Evolutionary conservation across 163 green algal genomes (phyloP).

Genomic region (Chlamydomonas reinhardtii): DNA sequence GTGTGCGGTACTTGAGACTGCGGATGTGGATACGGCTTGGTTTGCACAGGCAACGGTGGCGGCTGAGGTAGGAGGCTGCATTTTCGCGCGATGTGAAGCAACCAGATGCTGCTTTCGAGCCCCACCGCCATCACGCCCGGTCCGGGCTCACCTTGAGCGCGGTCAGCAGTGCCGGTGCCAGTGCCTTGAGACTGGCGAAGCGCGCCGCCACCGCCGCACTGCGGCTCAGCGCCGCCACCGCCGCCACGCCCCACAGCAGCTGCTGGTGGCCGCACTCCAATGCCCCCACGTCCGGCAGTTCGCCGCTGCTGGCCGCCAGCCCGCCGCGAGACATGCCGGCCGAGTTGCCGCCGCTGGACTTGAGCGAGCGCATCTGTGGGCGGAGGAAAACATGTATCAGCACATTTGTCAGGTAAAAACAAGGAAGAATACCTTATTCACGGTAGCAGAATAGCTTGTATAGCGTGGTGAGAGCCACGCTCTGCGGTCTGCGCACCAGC

Average conservation of each 20-base stretch:
- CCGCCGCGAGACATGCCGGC: background rate
- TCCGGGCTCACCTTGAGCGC: constrained; percentile 44
- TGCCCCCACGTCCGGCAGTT: constrained; percentile 18
- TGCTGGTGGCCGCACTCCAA: constrained; percentile 5
- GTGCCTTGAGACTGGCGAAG: constrained; percentile 45
- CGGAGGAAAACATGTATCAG: no score
- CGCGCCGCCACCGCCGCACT: constrained; percentile 45
- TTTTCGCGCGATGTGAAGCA: no score
- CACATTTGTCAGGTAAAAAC: no score
- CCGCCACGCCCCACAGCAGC: constrained; percentile 51
- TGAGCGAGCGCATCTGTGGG: background rate
- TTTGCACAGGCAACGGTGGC: no score
- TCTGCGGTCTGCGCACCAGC: background rate
- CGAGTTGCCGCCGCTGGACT: background rate
- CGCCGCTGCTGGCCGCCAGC: background rate
- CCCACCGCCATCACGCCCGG: no score
- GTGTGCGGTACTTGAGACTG: no score
- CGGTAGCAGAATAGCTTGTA: no score
- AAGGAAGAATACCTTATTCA: no score
- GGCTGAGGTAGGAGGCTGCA: no score
- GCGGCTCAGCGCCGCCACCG: constrained; percentile 29
- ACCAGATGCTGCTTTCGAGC: no score
- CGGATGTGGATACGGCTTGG: no score
- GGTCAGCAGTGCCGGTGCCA: constrained; percentile 31
- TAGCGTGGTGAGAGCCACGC: no score